A percentile compares a stretch with the other conserved stretches of the same genome.
Evolutionary conservation across 805 yeast genomes (phyloP).

Genomic region (Candida silvatica): DNA sequence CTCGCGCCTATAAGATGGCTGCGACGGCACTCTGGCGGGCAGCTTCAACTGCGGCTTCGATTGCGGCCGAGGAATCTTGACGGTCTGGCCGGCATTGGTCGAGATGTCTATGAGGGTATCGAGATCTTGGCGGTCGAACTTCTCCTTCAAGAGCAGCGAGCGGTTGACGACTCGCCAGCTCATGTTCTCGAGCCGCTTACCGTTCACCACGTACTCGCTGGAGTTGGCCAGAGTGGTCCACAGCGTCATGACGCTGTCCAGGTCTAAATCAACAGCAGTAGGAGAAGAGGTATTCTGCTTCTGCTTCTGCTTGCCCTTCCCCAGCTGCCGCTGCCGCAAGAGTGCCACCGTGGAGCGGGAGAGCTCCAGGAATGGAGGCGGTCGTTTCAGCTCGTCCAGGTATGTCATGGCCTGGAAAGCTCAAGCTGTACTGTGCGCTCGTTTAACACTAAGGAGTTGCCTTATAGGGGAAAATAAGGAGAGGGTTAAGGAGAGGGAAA

Average conservation of each 20-base stretch:
- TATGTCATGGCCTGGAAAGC: slow-evolving; percentile 6
- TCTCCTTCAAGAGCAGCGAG: slow-evolving; percentile 17
- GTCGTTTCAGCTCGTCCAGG: slow-evolving; percentile 16
- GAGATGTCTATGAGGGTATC: slow-evolving; percentile 22
- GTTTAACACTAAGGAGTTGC: no score
- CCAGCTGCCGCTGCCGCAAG: slow-evolving; percentile 8
- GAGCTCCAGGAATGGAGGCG: slow-evolving; percentile 23
- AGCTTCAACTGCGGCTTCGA: neutral
- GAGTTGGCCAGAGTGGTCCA: slow-evolving; percentile 32
- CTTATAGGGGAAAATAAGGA: no score
- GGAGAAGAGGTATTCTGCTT: slow-evolving; percentile 3
- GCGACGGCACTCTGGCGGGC: neutral
- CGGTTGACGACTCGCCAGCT: slow-evolving; percentile 29
- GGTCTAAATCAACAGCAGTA: slow-evolving; percentile 23
- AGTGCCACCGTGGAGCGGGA: slow-evolving; percentile 19
- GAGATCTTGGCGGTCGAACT: slow-evolving; percentile 19
- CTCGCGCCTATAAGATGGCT: neutral
- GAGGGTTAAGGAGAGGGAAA: no score
- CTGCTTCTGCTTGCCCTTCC: neutral
- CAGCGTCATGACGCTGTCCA: slow-evolving; percentile 31
- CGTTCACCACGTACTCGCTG: slow-evolving; percentile 23
- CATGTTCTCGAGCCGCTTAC: slow-evolving; percentile 26
- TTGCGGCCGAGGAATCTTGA: no score
- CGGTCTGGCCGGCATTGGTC: slow-evolving; percentile 2
- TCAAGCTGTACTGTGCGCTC: no score